Evolutionary conservation across 306 rosid species (phyloP).

Genomic region (Parietaria judaica): DNA sequence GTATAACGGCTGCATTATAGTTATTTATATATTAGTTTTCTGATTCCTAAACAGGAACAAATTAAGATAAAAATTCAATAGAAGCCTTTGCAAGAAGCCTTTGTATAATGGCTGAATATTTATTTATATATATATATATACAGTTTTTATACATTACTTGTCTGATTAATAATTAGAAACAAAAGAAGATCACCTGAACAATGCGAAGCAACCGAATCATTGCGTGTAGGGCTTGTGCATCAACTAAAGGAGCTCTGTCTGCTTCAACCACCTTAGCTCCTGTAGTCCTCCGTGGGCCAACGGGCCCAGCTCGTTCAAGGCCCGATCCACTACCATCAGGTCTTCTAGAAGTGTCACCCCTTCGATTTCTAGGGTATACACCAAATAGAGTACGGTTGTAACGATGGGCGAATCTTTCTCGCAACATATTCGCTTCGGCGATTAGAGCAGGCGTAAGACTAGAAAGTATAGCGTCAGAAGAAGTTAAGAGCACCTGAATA

Average conservation of each 20-base stretch:
- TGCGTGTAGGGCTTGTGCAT: slow-evolving; percentile 68
- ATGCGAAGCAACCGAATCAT: slow-evolving; percentile 81
- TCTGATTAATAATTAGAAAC: slow-evolving; percentile 3
- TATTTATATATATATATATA: no score
- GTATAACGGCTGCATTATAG: slow-evolving; percentile 63
- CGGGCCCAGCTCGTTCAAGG: slow-evolving; percentile 55
- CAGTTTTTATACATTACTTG: slow-evolving; percentile 13
- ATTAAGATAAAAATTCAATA: slow-evolving; percentile 41
- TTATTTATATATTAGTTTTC: slow-evolving; percentile 12
- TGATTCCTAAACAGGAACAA: background rate
- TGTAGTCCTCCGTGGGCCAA: slow-evolving; percentile 63
- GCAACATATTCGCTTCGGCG: slow-evolving; percentile 91
- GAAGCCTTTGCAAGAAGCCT: slow-evolving; percentile 94
- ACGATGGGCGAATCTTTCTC: slow-evolving; percentile 95
- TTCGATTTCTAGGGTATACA: slow-evolving; percentile 82
- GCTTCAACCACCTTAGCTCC: slow-evolving; percentile 82
- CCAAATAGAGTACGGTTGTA: slow-evolving; percentile 87
- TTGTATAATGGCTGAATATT: slow-evolving; percentile 74
- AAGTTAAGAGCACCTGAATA: slow-evolving; percentile 81
- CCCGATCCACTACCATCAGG: slow-evolving; percentile 68
- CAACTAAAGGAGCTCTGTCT: slow-evolving; percentile 88
- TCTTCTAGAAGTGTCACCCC: slow-evolving; percentile 83
- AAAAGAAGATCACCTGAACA: slow-evolving; percentile 52
- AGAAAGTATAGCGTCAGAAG: slow-evolving; percentile 91
- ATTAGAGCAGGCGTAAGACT: slow-evolving; percentile 97